Percentiles rank a stretch among this genome's conserved stretches.
phyloP scores from a whole-genome alignment of 495 filamentous ascomycete genomes.

The Aspergillus cavernicola region DNA sequence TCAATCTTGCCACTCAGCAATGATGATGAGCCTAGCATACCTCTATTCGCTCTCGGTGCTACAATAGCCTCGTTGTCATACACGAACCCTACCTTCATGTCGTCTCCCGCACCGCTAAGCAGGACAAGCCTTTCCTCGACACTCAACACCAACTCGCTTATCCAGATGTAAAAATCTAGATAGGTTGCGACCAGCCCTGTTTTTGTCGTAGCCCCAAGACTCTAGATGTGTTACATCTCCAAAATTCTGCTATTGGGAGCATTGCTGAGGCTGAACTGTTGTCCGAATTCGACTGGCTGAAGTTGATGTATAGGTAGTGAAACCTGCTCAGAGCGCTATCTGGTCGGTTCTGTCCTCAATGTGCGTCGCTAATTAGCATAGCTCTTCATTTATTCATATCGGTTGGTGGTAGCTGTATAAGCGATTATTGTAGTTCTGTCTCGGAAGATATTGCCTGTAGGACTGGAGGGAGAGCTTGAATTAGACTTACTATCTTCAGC shows the following conservation, averaged over 20 bases:
- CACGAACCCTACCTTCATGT: conserved; percentile 1
- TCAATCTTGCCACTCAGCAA: neutral
- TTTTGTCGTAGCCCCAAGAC: neutral
- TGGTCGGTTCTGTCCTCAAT: no score
- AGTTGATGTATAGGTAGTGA: neutral
- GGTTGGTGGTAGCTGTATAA: no score
- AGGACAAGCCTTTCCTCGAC: neutral
- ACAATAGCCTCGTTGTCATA: neutral
- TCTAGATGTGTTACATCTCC: neutral
- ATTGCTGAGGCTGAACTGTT: neutral
- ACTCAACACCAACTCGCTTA: neutral
- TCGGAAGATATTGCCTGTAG: no score
- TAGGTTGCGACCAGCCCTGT: no score
- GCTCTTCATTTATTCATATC: no score
- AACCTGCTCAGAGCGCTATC: no score
- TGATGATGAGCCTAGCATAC: neutral
- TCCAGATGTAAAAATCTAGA: neutral
- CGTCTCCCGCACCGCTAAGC: conserved; percentile 1
- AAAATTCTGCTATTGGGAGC: neutral
- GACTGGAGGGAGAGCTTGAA: no score
- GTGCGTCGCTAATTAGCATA: no score
- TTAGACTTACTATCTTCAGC: no score
- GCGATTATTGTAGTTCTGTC: no score
- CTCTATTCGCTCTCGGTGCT: neutral
- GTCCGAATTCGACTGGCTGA: neutral